Conservation (phyloP, 441 rosid species). For the Cnidoscolus chayamansa region DNA sequence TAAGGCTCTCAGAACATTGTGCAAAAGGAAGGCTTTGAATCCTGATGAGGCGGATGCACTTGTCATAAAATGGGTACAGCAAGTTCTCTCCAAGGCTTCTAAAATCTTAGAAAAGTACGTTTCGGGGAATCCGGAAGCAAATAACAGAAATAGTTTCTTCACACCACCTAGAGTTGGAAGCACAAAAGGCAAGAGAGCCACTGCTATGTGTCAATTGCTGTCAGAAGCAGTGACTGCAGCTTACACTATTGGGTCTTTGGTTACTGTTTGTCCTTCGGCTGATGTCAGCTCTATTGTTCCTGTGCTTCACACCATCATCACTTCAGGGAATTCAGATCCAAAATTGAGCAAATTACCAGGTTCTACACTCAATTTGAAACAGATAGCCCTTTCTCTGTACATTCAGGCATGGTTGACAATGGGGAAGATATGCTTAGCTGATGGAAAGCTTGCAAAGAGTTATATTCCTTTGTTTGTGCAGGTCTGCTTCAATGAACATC, state of each 20-base stretch:
- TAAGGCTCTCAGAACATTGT: slow-evolving; percentile 81
- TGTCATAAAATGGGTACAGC: slow-evolving; percentile 66
- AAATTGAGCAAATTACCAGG: slow-evolving; percentile 62
- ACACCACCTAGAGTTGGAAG: slow-evolving; percentile 63
- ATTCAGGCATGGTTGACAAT: slow-evolving; percentile 87
- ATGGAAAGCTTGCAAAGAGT: slow-evolving; percentile 81
- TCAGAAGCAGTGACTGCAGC: slow-evolving; percentile 62
- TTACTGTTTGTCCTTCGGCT: slow-evolving; percentile 65
- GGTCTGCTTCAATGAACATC: slow-evolving; percentile 39
- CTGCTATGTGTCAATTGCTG: slow-evolving; percentile 35
- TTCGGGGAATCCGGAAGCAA: slow-evolving; percentile 35
- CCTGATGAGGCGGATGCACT: slow-evolving; percentile 61
- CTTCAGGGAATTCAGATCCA: slow-evolving; percentile 66
- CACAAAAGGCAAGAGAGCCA: slow-evolving; percentile 48
- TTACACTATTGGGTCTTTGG: slow-evolving; percentile 75
- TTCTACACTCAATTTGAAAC: slow-evolving; percentile 54
- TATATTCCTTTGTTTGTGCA: slow-evolving; percentile 90
- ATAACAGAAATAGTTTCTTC: slow-evolving; percentile 40
- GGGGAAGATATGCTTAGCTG: slow-evolving; percentile 92
- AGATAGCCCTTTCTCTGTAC: slow-evolving; percentile 63
- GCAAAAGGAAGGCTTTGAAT: slow-evolving; percentile 64
- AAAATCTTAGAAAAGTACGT: slow-evolving; percentile 63
- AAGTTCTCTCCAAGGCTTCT: slow-evolving; percentile 62
- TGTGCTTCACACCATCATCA: slow-evolving; percentile 63
- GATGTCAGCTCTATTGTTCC: slow-evolving; percentile 65